Evolutionary conservation across 2,329 filamentous ascomycete genomes (phyloP).

Genomic region (Monilinia aucupariae): DNA sequence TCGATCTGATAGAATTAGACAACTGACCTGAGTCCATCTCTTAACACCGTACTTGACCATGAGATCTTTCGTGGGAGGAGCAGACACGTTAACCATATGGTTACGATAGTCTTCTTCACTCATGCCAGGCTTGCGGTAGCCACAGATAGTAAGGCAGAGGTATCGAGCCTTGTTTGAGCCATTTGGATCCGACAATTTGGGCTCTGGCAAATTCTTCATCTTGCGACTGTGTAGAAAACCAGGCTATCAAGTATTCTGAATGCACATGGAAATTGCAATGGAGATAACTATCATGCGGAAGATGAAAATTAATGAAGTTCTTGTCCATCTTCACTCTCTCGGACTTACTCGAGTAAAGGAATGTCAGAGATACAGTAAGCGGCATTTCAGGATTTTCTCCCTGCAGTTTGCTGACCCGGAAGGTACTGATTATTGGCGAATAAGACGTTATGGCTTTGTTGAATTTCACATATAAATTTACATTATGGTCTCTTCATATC

Average conservation of each 20-base stretch:
- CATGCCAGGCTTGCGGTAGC: slow-evolving; percentile 45
- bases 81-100: slow-evolving; percentile 44
- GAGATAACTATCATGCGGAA: neutral
- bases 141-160: slow-evolving; percentile 45
- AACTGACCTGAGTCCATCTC: slow-evolving; percentile 41
- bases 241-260: neutral
- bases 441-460: neutral
- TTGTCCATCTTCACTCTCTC: neutral
- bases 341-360: neutral
- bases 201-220: neutral
- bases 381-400: neutral
- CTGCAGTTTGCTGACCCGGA: neutral
- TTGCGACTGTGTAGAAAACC: neutral
- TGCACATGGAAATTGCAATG: neutral
- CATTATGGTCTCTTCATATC: neutral
- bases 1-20: neutral
- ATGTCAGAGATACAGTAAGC: neutral
- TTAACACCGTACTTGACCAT: slow-evolving; percentile 47
- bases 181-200: neutral
- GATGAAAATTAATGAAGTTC: neutral
- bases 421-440: too few species aligned
- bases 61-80: slow-evolving; percentile 43
- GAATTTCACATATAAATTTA: neutral
- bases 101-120: slow-evolving; percentile 44
- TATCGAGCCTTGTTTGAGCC: slow-evolving; percentile 14